Evolutionary conservation across 2,329 filamentous ascomycete genomes (phyloP).

Genomic region (Talaromyces sp.): DNA sequence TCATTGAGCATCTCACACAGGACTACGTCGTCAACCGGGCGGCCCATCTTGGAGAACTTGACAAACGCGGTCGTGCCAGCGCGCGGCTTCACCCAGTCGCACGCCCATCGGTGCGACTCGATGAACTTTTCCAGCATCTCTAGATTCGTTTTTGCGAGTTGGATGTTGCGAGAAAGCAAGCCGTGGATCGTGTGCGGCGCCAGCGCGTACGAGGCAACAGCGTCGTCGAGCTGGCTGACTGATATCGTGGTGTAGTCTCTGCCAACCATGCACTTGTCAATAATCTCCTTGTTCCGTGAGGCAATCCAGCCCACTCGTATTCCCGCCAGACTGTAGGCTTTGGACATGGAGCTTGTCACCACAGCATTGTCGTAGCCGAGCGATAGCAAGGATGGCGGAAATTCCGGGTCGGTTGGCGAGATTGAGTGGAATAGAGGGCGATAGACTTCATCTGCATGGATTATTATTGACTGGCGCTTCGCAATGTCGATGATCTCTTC

Average conservation of each 20-base stretch:
- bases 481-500: constrained; percentile 60
- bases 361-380: constrained; percentile 67
- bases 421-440: constrained; percentile 72
- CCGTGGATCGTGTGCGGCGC: constrained; percentile 57
- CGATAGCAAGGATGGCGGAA: constrained; percentile 63
- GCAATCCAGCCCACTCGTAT: constrained; percentile 80
- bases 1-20: constrained; percentile 65
- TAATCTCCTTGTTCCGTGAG: constrained; percentile 55
- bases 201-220: constrained; percentile 69
- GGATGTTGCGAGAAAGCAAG: constrained; percentile 58
- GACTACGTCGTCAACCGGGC: constrained; percentile 63
- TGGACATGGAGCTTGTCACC: constrained; percentile 75
- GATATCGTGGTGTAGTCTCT: constrained; percentile 83
- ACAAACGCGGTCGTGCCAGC: constrained; percentile 78
- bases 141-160: constrained; percentile 62
- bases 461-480: constrained; percentile 54
- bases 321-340: constrained; percentile 77
- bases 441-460: constrained; percentile 78
- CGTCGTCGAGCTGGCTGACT: constrained; percentile 76
- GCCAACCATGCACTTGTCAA: constrained; percentile 58
- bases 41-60: constrained; percentile 56
- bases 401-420: constrained; percentile 46
- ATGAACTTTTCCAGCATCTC: constrained; percentile 63
- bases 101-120: constrained; percentile 56
- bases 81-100: constrained; percentile 66